phyloP scores from a whole-genome alignment of 2,329 filamentous ascomycete genomes.

The Setomelanomma holmii region DNA sequence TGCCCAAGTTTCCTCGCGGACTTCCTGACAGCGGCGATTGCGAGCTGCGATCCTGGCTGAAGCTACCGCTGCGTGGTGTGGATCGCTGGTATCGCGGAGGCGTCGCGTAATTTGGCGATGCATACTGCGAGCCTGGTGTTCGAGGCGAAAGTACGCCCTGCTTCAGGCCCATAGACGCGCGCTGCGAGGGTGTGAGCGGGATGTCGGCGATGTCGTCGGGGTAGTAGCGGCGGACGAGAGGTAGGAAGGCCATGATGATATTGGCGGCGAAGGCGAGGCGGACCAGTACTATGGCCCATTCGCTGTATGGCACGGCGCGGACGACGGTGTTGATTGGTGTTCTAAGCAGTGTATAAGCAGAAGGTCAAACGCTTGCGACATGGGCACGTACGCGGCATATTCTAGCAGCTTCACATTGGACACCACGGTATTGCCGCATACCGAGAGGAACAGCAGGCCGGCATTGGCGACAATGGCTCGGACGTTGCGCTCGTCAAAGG shows the following conservation, averaged over 20 bases:
- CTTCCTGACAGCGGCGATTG: slow-evolving; percentile 67
- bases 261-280: slow-evolving; percentile 67
- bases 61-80: slow-evolving; percentile 68
- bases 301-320: slow-evolving; percentile 44
- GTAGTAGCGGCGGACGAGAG: slow-evolving; percentile 68
- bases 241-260: slow-evolving; percentile 72
- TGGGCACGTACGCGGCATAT: slow-evolving; percentile 28
- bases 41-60: slow-evolving; percentile 49
- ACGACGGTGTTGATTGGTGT: slow-evolving; percentile 46
- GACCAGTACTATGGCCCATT: slow-evolving; percentile 53
- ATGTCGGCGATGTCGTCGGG: slow-evolving; percentile 85
- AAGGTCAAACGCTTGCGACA: not conserved
- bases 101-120: slow-evolving; percentile 71
- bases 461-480: slow-evolving; percentile 73
- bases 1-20: slow-evolving; percentile 45
- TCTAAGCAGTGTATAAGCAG: slow-evolving; percentile 34
- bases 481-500: slow-evolving; percentile 80
- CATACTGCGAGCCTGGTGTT: slow-evolving; percentile 66
- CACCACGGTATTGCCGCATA: slow-evolving; percentile 41
- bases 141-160: slow-evolving; percentile 64
- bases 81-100: slow-evolving; percentile 87
- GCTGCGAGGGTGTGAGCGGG: slow-evolving; percentile 86
- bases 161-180: slow-evolving; percentile 80
- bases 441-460: slow-evolving; percentile 59
- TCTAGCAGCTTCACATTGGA: slow-evolving; percentile 28